Conservation (phyloP, 495 filamentous ascomycete species). For the Aspergillus sclerotiicarbonarius region DNA sequence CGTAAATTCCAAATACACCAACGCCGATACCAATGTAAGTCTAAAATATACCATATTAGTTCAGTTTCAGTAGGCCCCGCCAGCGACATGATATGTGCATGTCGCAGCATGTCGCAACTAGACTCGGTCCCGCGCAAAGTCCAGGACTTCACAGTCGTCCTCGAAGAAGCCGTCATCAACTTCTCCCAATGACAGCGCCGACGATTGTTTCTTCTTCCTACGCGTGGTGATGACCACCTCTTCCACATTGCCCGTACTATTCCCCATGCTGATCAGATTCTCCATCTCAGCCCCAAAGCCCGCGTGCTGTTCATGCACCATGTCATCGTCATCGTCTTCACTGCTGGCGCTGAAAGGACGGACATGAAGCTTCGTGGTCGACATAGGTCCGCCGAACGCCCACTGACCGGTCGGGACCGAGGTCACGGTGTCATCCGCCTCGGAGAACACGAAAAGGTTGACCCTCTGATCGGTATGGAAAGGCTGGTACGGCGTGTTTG, state of each 20-base stretch:
- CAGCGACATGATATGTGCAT: constrained; percentile 10
- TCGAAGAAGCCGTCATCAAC: constrained; percentile 88
- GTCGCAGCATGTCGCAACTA: constrained; percentile 35
- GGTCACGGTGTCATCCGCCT: constrained; percentile 17
- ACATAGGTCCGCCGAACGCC: constrained; percentile 69
- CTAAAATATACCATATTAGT: constrained; percentile 17
- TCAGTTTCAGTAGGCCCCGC: constrained; percentile 10
- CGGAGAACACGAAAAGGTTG: constrained; percentile 59
- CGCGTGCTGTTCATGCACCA: constrained; percentile 35
- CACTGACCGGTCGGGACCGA: constrained; percentile 47
- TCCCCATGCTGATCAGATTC: constrained; percentile 49
- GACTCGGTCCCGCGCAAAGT: constrained; percentile 84
- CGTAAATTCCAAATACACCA: constrained; percentile 12
- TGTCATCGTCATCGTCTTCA: constrained; percentile 56
- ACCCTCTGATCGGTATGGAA: constrained; percentile 87
- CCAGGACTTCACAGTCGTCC: constrained; percentile 88
- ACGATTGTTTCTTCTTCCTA: constrained; percentile 53
- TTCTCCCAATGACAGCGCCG: constrained; percentile 34
- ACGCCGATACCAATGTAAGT: constrained; percentile 23
- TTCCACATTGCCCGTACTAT: constrained; percentile 67
- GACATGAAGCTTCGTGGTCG: constrained; percentile 60
- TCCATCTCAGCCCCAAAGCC: constrained; percentile 47
- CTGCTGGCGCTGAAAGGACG: constrained; percentile 44
- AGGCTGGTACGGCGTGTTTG: constrained; percentile 83
- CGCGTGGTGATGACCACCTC: constrained; percentile 80